Base-by-base conservation (phyloP, 2,329 filamentous ascomycete species). In the Trichothecium roseum region DNA sequence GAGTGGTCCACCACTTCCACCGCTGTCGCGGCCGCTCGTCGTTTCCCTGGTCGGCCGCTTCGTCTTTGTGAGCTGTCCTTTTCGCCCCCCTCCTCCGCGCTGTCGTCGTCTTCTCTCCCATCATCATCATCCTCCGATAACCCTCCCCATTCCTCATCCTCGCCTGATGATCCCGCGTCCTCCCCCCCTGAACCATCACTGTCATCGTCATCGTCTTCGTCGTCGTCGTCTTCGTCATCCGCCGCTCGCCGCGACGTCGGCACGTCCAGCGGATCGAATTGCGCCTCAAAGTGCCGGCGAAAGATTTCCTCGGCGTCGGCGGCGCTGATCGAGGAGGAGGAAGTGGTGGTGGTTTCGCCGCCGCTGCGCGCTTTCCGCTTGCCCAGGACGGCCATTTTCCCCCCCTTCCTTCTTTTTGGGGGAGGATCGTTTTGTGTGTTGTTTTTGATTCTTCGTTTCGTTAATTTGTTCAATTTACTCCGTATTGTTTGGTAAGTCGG, bases 211-310 rank as follows among this genome's bases (percentile, higher is more conserved):
- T 24, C 20, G 6, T 24, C 20, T 24, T 24, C 20, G 10, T 24
- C 44, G 4, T 45, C 34, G 1, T 55, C 43, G 1, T 48, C 46
- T 2, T 49, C 55, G 3, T 58, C 51, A 1, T 68, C 66, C 37
- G n/a, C 45, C 50, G 5, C 52, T 46, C 15, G 60, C 60, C 10
- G 42, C 29, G 43, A 43, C 42, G 30, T 44, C 30, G 32, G 41
- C 40, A 28, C 37, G 50, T 57, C 54, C 28, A 94, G 57, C 8
- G 89, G 86, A 53, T 78, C 74, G 63, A 95, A 96, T 52, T 83
- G 79, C 18, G 84, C 75, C 60, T 95, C 91, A 53, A 96, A 96
- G 53, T 89, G 82, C 46, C 75, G 76, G 39, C 79, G 78, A 50
- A 98, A 84, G 39, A 88, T 72, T 37, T 81, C 84, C 46, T 84